A percentile compares a stretch with the other conserved stretches of the same genome.
These are phyloP conservation scores for Ophiocordyceps camponoti-leonardi DNA, from an alignment of 2,329 filamentous ascomycete genomes.

Conservation along the genomic window DNA sequence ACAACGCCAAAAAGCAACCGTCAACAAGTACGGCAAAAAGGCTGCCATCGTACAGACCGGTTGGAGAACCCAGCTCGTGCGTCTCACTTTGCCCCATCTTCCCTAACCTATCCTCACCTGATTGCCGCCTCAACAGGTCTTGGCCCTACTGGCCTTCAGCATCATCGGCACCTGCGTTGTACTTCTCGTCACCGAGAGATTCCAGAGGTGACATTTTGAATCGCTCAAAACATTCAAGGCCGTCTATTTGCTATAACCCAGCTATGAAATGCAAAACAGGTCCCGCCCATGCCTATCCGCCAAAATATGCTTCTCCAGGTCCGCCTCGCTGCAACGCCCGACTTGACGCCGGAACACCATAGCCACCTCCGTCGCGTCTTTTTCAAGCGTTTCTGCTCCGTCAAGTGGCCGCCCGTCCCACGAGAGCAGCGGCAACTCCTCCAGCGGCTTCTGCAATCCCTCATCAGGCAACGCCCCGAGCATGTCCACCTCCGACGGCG, in stretches of 20 bases:
- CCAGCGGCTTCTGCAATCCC: slow-evolving; percentile 24
- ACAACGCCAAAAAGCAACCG: slow-evolving; percentile 30
- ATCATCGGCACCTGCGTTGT: slow-evolving; percentile 51
- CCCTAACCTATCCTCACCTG: neutral
- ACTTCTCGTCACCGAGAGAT: slow-evolving; percentile 27
- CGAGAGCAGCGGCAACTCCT: slow-evolving; percentile 39
- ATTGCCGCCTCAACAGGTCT: slow-evolving; percentile 26
- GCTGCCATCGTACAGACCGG: slow-evolving; percentile 81
- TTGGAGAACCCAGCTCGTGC: slow-evolving; percentile 75
- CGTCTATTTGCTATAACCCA: no score
- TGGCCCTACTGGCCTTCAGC: slow-evolving; percentile 40
- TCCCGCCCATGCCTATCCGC: slow-evolving; percentile 30
- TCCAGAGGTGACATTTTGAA: slow-evolving; percentile 8
- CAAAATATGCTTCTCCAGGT: slow-evolving; percentile 5
- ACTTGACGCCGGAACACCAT: slow-evolving; percentile 42
- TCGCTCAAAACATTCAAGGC: neutral
- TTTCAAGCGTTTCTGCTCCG: slow-evolving; percentile 20
- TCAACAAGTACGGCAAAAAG: slow-evolving; percentile 65
- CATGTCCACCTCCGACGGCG: slow-evolving; percentile 24
- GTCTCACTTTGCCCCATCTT: slow-evolving; percentile 5
- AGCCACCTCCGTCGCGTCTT: slow-evolving; percentile 33
- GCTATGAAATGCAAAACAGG: slow-evolving; percentile 40
- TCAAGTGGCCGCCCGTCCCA: slow-evolving; percentile 41
- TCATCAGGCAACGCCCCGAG: slow-evolving; percentile 29
- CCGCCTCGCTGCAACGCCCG: slow-evolving; percentile 42